Conservation (phyloP, 208 protist genomes). For the Baffinella frigidus region DNA sequence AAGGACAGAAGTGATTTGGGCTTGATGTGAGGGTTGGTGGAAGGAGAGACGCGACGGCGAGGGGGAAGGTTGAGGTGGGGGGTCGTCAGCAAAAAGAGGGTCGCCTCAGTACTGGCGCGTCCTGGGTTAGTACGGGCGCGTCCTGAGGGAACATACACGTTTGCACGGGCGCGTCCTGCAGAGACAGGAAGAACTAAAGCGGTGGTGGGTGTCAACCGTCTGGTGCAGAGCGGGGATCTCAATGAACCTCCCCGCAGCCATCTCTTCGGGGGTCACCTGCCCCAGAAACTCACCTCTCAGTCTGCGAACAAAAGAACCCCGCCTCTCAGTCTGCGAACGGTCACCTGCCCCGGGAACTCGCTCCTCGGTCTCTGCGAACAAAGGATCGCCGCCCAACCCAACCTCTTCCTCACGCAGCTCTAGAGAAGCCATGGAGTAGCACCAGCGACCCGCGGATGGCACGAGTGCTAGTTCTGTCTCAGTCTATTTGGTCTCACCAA, state of each 20-base stretch:
- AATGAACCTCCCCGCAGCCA: constrained; percentile 51
- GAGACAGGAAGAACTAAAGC: neutral
- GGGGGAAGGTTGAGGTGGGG: neutral
- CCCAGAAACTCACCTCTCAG: neutral
- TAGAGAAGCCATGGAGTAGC: too few relatives aligned
- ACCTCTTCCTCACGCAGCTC: too few relatives aligned
- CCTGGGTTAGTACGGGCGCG: neutral
- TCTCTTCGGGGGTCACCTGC: neutral
- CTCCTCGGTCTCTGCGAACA: too few relatives aligned
- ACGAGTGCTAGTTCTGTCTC: too few relatives aligned
- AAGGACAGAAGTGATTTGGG: too few relatives aligned
- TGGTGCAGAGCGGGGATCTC: constrained; percentile 67
- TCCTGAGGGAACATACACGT: neutral
- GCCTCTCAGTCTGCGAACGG: too few relatives aligned
- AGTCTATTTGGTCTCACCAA: too few relatives aligned
- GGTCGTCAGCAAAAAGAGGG: neutral
- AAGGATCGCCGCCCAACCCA: too few relatives aligned
- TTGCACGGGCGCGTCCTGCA: neutral
- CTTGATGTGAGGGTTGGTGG: too few relatives aligned
- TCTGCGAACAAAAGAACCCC: too few relatives aligned
- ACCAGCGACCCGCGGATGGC: too few relatives aligned
- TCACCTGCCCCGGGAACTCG: too few relatives aligned
- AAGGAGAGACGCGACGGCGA: neutral
- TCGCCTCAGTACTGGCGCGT: neutral
- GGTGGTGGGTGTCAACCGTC: neutral